Percentiles rank a stretch among this genome's conserved stretches.
Evolutionary conservation across 2,329 filamentous ascomycete species (phyloP).

Genomic region (Fusarium liriodendri): DNA sequence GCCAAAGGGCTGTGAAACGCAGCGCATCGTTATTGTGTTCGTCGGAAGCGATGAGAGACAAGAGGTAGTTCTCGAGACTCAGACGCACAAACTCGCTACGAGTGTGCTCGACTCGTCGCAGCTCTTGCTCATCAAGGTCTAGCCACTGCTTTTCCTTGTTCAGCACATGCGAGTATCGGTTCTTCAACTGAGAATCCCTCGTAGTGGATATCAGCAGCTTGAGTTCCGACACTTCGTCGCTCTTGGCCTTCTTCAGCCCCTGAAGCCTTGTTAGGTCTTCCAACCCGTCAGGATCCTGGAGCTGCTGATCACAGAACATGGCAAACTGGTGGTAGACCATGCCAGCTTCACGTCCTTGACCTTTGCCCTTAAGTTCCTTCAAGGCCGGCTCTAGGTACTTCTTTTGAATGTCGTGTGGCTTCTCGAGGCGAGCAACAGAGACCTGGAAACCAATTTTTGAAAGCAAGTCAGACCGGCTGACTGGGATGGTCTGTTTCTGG

Average conservation of each 20-base stretch:
- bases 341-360: constrained; percentile 78
- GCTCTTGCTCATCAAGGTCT: constrained; percentile 88
- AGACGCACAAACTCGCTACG: constrained; percentile 87
- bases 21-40: constrained; percentile 90
- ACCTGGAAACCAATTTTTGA: constrained; percentile 90
- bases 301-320: constrained; percentile 91
- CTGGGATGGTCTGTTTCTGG: constrained; percentile 75
- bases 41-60: constrained; percentile 86
- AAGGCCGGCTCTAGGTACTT: constrained; percentile 88
- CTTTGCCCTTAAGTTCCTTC: constrained; percentile 78
- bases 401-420: constrained; percentile 88
- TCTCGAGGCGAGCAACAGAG: constrained; percentile 89
- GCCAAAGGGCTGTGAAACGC: constrained; percentile 93
- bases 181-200: constrained; percentile 63
- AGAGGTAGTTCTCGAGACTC: constrained; percentile 92
- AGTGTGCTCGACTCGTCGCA: constrained; percentile 79
- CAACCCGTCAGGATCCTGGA: constrained; percentile 85
- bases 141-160: constrained; percentile 87
- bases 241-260: constrained; percentile 82
- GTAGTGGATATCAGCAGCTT: constrained; percentile 67
- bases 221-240: constrained; percentile 81
- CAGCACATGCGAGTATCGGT: constrained; percentile 69
- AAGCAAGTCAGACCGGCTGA: constrained; percentile 82
- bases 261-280: constrained; percentile 87
- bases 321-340: constrained; percentile 96